Evolutionary conservation across 805 yeast species (phyloP), one percentile per base, ranked within the genome.

Genomic region (Saccharomycopsis selenospora): DNA sequence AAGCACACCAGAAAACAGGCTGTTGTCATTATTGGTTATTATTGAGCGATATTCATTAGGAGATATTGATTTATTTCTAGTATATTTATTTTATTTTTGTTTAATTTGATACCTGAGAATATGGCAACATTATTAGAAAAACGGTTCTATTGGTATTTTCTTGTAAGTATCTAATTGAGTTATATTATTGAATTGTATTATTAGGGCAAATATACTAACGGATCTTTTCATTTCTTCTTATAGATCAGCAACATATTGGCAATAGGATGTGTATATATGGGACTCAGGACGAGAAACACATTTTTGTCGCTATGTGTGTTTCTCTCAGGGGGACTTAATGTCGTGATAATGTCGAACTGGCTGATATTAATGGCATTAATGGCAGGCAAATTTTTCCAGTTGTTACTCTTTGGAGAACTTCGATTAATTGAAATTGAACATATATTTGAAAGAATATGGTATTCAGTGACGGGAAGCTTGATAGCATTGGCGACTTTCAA

Each of bases 351-450:
- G 22, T 63, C 67, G 2, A 72, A 76, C 50, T 71, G 81, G 63
- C 54, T 72, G 14, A 61, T 79, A 7, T 59, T 70, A 1, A 59
- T 65, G 42, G 56, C 65, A 3, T 51, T 64, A 1, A 53, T 66
- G 2, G 11, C 72, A 13, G 82, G 79, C 28, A 76, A 77, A 53
- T 38, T 71, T 6, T 54, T 80, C 0, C 83, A 80, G 43, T 53
- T 63, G 24, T 1, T 80, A 0, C 57, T 87, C 30, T 88, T 89
- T 67, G 96, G 96, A 0, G 80, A 79, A 49, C 66, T 91, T 46
- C 70, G 95, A 49, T 65, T 79, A 13, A 72, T 85, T 28, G 99
- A 91, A 61, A 64, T 74, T 46, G 95, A 90, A 56, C 90, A 84
- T 59, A 71, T 78, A 45, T 76, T 72, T 61, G 95, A 76, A 61